phyloP scores from a whole-genome alignment of 495 filamentous ascomycete species.

The Penicillium coprophilum region DNA sequence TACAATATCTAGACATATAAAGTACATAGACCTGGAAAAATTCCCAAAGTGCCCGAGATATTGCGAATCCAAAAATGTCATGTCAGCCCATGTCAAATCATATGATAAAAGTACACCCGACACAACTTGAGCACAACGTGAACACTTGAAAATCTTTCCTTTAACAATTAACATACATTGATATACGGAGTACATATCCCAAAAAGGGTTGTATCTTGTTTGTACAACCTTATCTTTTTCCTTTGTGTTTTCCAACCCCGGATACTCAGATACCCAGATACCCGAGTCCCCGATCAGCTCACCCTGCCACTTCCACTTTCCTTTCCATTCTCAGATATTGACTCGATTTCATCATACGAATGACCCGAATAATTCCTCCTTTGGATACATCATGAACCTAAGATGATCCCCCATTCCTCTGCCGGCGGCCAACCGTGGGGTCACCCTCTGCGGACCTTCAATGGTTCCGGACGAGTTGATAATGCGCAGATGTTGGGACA shows the following conservation, averaged over 20 bases:
- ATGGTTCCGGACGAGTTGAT: constrained; percentile 37
- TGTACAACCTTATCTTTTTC: no score
- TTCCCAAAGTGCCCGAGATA: no score
- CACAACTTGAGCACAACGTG: no score
- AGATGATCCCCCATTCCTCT: constrained; percentile 51
- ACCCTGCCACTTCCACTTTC: not conserved
- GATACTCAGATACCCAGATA: not conserved
- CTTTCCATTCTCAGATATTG: not conserved
- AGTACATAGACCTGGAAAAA: no score
- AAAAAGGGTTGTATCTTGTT: no score
- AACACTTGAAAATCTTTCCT: no score
- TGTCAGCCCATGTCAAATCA: no score
- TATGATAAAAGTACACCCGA: no score
- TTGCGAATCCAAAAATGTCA: no score
- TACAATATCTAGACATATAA: no score
- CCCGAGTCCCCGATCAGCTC: constrained; percentile 5
- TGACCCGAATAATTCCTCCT: constrained; percentile 13
- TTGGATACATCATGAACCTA: constrained; percentile 43
- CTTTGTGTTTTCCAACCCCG: not conserved
- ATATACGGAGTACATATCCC: no score
- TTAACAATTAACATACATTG: no score
- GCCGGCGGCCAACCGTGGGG: constrained; percentile 48
- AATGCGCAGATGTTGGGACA: constrained; percentile 27
- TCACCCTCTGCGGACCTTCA: constrained; percentile 38
- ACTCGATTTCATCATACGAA: constrained; percentile 21